Conservation (phyloP, 495 filamentous ascomycete genomes). For the Neurospora sp. region DNA sequence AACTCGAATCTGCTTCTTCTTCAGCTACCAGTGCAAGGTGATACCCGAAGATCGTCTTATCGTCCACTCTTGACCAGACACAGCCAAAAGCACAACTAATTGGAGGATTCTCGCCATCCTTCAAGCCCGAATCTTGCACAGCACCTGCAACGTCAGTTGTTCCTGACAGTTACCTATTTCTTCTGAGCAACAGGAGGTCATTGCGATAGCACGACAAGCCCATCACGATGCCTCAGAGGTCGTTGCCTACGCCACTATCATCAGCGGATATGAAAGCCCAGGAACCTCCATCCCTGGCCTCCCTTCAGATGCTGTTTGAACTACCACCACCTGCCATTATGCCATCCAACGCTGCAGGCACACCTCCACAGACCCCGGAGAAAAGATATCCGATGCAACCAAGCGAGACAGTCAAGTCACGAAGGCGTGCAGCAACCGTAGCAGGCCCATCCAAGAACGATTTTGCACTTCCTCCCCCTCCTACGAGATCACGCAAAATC, state of each 20-base stretch:
- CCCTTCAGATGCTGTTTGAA: slow-evolving; percentile 50
- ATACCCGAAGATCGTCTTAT: background rate
- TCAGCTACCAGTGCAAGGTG: background rate
- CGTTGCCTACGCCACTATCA: slow-evolving; percentile 70
- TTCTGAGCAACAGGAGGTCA: background rate
- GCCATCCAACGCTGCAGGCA: slow-evolving; percentile 12
- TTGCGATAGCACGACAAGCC: background rate
- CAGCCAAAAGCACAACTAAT: background rate
- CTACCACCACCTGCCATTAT: slow-evolving; percentile 75
- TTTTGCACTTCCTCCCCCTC: slow-evolving; percentile 82
- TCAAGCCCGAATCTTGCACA: background rate
- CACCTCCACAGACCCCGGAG: slow-evolving; percentile 38
- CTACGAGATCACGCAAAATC: slow-evolving; percentile 85
- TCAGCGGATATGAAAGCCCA: slow-evolving; percentile 75
- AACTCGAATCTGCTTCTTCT: background rate
- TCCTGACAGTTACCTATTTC: background rate
- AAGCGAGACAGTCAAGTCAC: slow-evolving; percentile 46
- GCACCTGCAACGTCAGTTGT: background rate
- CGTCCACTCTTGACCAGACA: background rate
- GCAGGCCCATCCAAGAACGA: slow-evolving; percentile 43
- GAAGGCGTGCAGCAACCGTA: slow-evolving; percentile 44
- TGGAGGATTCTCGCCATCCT: background rate
- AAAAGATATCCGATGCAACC: slow-evolving; percentile 44
- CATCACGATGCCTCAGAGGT: slow-evolving; percentile 56
- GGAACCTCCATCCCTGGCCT: slow-evolving; percentile 50